Base-by-base conservation (phyloP, 1,284 basidiomycete genomes). In the Flammula alnicola region DNA sequence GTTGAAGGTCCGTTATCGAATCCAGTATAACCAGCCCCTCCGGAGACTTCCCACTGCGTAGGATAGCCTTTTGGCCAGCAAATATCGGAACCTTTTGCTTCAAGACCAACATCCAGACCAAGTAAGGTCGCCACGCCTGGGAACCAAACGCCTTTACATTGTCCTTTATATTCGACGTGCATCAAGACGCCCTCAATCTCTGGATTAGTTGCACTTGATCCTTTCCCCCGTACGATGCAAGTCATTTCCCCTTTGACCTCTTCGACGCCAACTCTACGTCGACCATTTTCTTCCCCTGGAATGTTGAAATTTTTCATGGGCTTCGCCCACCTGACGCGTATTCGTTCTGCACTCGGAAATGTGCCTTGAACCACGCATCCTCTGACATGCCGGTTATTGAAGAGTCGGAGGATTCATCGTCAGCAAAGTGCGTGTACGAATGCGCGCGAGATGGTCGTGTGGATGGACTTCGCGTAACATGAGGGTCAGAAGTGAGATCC, bases 361-460 rank as follows among this genome's bases (percentile, higher is more conserved):
- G 86, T 81, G 4, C 89, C 89, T 62, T 83, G 84, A n/a, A 91
- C 77, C 10, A 81, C 77, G 52, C 80, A 84, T 2, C 80, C 82
- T 84, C 83, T 7, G 79, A 68, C 52, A 80, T 75, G 0, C 81
- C 79, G 16, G 78, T 70, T 0, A 69, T 73, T 2, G 84, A 83
- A 1, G 86, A 84, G 61, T 90, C 88, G 31, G 86, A 88, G 2
- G 85, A 86, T 62, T 91, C 89, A 58, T 91, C 89, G 53, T 91
- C 88, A 1, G 88, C 88, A 62, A 88, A 83, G 57, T 86, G 76
- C 43, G 75, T 80, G 60, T 83, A 83, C 3, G 84, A 83, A 44
- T 76, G 76, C 1, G 78, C 68, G 26, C 86, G 80, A 8, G 76
- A 72, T 20, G 73, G 68, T 32, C 78, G 77, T 27, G 70, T 61